These are phyloP conservation scores for Domatiomyces globalis DNA, from an alignment of 2,329 filamentous ascomycete species.

Conservation along the genomic window DNA sequence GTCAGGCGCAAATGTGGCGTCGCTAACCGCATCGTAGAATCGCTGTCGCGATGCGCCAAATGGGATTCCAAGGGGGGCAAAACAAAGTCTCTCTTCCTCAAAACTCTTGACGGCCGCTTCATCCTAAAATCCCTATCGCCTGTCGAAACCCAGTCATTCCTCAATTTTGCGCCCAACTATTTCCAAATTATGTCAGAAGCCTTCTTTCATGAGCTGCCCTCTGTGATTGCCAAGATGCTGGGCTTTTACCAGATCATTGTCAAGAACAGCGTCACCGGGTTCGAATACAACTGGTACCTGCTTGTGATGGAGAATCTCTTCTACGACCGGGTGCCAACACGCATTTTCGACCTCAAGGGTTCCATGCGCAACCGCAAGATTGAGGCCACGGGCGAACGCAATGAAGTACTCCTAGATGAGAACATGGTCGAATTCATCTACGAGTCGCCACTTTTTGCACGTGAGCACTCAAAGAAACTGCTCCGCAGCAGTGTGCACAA, in stretches of 20 bases:
- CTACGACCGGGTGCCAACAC: constrained; percentile 79
- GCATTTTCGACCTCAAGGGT: constrained; percentile 91
- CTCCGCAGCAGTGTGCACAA: constrained; percentile 90
- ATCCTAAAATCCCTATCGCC: constrained; percentile 83
- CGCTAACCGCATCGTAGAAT: constrained; percentile 86
- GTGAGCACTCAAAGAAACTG: constrained; percentile 91
- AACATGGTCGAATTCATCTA: constrained; percentile 99
- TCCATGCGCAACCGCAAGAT: constrained; percentile 98
- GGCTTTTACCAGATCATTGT: constrained; percentile 96
- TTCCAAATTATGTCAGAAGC: constrained; percentile 96
- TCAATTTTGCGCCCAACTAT: constrained; percentile 91
- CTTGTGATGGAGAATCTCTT: constrained; percentile 96
- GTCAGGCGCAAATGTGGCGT: constrained; percentile 85
- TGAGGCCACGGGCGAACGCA: constrained; percentile 83
- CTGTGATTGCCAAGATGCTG: constrained; percentile 97
- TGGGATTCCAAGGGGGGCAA: constrained; percentile 98
- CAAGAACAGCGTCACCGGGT: constrained; percentile 81
- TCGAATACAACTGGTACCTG: constrained; percentile 87
- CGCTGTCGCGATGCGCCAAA: constrained; percentile 83
- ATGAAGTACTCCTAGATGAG: constrained; percentile 91
- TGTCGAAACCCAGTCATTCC: constrained; percentile 83
- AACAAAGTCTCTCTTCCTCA: constrained; percentile 92
- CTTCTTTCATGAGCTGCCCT: constrained; percentile 85
- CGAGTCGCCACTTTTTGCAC: constrained; percentile 84
- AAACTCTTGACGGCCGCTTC: constrained; percentile 87